phyloP scores from a whole-genome alignment of 2,329 filamentous ascomycete species.

The Penicillium sp. region DNA sequence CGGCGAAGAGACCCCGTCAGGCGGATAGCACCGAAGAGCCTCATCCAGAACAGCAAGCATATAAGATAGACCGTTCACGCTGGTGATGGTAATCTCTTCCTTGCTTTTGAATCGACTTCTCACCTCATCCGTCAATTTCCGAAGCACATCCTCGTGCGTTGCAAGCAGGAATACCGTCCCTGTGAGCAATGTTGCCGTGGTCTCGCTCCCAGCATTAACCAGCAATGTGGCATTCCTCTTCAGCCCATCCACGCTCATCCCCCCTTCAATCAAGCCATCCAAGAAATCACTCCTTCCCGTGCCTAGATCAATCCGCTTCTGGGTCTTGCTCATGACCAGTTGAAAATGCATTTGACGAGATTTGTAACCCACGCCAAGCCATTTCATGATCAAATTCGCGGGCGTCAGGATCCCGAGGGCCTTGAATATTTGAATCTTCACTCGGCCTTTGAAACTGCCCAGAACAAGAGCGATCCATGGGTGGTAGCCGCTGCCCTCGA shows the following conservation, averaged over 20 bases:
- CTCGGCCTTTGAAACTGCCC: not conserved
- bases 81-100: slow-evolving; percentile 38
- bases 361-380: not conserved
- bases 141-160: slow-evolving; percentile 26
- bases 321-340: too few species aligned
- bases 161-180: slow-evolving; percentile 43
- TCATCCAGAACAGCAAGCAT: slow-evolving; percentile 43
- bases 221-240: too few species aligned
- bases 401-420: not conserved
- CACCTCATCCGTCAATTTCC: slow-evolving; percentile 38
- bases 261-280: too few species aligned
- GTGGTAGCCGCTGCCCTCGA: too few species aligned
- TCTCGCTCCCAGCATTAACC: slow-evolving; percentile 27
- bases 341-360: too few species aligned
- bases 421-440: slow-evolving; percentile 1
- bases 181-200: slow-evolving; percentile 42
- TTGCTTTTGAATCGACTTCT: slow-evolving; percentile 30
- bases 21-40: slow-evolving; percentile 40
- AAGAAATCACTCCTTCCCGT: too few species aligned
- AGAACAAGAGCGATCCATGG: not conserved
- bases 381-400: not conserved
- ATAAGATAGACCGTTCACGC: slow-evolving; percentile 31
- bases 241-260: too few species aligned
- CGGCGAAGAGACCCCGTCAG: slow-evolving; percentile 14
- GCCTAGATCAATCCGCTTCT: too few species aligned